Evolutionary conservation across 202 grass and related monocot genomes (phyloP), one percentile per base, ranked within the genome.

Genomic region (Sporobolus alterniflorus): DNA sequence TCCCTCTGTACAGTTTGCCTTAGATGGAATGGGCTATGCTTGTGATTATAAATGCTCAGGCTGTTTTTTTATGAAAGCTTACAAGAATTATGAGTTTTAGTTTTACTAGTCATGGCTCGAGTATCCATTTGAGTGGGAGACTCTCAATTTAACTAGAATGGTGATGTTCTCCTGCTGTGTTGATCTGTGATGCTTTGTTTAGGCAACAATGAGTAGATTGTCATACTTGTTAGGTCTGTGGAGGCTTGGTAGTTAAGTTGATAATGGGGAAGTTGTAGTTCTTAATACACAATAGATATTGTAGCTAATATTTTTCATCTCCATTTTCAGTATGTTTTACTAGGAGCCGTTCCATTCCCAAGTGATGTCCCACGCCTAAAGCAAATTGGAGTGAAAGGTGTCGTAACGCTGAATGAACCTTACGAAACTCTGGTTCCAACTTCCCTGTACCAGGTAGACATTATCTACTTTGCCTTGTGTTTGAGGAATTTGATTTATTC

Each of bases 401-500:
- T 99, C 12, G 91, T 99, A 25, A 99, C 93, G 2, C 85, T 99
- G 71, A 99, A 96, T 39, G 96, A 99, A 73, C 82, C 93, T 48
- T 99, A 99, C 34, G 96, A 99, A 73, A 99, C 93, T 51, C 81
- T 99, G 90, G 96, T 99, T 49, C 78, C 93, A 13, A 90, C 91
- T 69, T 91, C 81, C 48, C 89, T 96, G 83, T 99, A 94, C 67
- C 79, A 94, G 91, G 96, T 94, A 94, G 12, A 31, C 4, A 60
- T 62, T 30, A 32, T 66, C 68, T 28, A 72, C 51, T 28, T 33
- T 70, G 21, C 63, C 43, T 75, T 78, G 25, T 74, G 43, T 2
- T 22, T 79, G 43, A 25, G 30, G 25, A 14, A 67, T 22, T 80
- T 18, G 11, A 40, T 64, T 32, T 36, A 30, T 80, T 32, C 17